Evolutionary conservation across 1,284 basidiomycete genomes (phyloP).

Genomic region (Ganoderma lingzhi): DNA sequence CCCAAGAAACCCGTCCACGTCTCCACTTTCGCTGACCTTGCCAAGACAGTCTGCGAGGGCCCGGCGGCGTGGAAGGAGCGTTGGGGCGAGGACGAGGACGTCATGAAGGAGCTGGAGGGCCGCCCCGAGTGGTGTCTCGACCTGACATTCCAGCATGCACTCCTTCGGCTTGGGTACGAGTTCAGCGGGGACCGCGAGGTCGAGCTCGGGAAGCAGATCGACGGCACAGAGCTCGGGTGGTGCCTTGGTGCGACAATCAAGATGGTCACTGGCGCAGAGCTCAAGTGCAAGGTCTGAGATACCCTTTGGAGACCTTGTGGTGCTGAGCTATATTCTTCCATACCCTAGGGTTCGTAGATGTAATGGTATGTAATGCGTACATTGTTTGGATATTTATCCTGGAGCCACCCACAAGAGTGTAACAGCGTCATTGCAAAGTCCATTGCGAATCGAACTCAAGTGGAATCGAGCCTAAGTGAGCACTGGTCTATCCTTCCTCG

Average conservation of each 20-base stretch:
- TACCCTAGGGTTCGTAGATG: conserved; percentile 15
- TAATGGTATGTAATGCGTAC: conserved; percentile 21
- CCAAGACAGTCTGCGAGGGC: conserved; percentile 78
- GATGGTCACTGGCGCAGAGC: conserved; percentile 65
- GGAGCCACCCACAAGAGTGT: background rate
- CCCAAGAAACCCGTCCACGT: conserved; percentile 57
- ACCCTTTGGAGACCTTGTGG: conserved; percentile 7
- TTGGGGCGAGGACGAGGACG: conserved; percentile 59
- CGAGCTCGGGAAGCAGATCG: conserved; percentile 88
- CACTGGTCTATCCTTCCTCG: conserved; percentile 8
- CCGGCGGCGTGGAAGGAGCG: conserved; percentile 63
- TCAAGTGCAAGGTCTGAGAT: conserved; percentile 56
- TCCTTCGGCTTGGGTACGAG: conserved; percentile 88
- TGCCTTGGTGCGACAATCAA: conserved; percentile 87
- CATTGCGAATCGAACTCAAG: background rate
- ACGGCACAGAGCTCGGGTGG: conserved; percentile 96
- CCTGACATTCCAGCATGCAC: conserved; percentile 92
- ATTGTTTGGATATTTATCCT: conserved; percentile 1
- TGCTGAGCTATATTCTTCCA: conserved; percentile 10
- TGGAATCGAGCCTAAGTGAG: background rate
- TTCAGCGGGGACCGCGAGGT: conserved; percentile 74
- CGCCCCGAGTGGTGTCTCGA: conserved; percentile 96
- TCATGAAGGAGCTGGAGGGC: conserved; percentile 81
- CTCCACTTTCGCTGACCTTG: conserved; percentile 69
- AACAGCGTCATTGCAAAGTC: background rate